phyloP scores from a whole-genome alignment of 176 grass and related monocot genomes.

The Oryza coarctata region DNA sequence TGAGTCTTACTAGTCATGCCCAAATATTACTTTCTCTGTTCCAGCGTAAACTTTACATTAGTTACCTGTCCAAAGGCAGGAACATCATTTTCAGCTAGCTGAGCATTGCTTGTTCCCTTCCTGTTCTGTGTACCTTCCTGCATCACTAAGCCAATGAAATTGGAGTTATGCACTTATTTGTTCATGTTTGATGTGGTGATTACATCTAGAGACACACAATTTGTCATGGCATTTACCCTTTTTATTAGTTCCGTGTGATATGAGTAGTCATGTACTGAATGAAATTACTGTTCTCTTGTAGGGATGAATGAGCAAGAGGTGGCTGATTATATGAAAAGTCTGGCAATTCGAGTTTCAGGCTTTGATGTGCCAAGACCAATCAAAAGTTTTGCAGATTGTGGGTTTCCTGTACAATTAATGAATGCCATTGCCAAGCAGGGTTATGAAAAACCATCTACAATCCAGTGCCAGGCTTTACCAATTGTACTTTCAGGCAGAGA shows the following conservation, averaged over 20 bases:
- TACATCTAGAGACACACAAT: not conserved
- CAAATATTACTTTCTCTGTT: not conserved
- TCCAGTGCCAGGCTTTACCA: slow-evolving; percentile 95
- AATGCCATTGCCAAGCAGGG: slow-evolving; percentile 85
- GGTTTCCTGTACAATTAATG: slow-evolving; percentile 76
- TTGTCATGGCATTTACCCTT: not conserved
- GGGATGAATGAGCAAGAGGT: slow-evolving; percentile 85
- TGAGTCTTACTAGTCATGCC: not conserved
- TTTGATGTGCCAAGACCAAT: slow-evolving; percentile 89
- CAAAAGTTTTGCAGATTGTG: slow-evolving; percentile 84
- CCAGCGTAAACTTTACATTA: not conserved
- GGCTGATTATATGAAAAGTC: slow-evolving; percentile 79
- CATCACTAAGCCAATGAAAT: not conserved
- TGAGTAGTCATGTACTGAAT: slow-evolving; percentile 24
- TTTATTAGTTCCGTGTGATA: slow-evolving; percentile 22
- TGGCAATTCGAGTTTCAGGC: slow-evolving; percentile 86
- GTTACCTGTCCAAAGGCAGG: not conserved
- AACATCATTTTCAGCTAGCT: not conserved
- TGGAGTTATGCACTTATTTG: not conserved
- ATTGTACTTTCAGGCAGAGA: slow-evolving; percentile 92
- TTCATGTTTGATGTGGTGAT: not conserved
- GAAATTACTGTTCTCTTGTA: slow-evolving; percentile 39
- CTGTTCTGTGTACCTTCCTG: not conserved
- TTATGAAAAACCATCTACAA: slow-evolving; percentile 96
- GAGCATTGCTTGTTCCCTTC: not conserved